Conservation (phyloP, 306 rosid species). For the Adenanthera pavonina region DNA sequence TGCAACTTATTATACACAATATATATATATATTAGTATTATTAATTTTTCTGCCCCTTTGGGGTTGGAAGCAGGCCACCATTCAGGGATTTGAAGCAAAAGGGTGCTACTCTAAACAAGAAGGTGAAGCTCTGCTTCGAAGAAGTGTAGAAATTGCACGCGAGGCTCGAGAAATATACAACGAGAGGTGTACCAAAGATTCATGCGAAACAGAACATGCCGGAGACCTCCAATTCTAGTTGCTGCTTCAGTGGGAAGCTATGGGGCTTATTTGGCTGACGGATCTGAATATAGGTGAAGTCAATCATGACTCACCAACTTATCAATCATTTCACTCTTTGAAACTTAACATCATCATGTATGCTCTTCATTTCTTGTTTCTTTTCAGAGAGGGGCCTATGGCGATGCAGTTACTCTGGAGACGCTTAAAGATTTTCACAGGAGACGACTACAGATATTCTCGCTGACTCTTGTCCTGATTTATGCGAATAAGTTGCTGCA, state of each 20-base stretch:
- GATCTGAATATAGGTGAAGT: conserved; percentile 63
- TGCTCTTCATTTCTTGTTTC: not conserved
- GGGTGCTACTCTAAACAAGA: conserved; percentile 71
- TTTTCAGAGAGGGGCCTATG: conserved; percentile 54
- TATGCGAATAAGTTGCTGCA: conserved; percentile 69
- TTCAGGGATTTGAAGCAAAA: conserved; percentile 86
- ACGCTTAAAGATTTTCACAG: conserved; percentile 67
- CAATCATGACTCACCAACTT: no score
- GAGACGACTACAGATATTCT: conserved; percentile 56
- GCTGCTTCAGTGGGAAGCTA: conserved; percentile 99
- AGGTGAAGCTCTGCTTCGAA: conserved; percentile 65
- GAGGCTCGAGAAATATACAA: conserved; percentile 75
- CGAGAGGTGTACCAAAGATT: conserved; percentile 56
- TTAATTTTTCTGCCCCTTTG: not conserved
- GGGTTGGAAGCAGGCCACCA: conserved; percentile 65
- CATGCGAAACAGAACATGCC: conserved; percentile 46
- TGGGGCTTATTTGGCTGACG: conserved; percentile 86
- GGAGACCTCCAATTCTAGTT: conserved; percentile 59
- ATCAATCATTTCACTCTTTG: no score
- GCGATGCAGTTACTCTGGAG: conserved; percentile 59
- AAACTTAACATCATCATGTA: no score
- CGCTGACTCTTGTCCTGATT: conserved; percentile 62
- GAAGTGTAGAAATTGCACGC: conserved; percentile 77
- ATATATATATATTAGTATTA: no score
- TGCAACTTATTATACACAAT: no score